phyloP scores from a whole-genome alignment of 202 grass and related monocot genomes.

The Setaria italica region DNA sequence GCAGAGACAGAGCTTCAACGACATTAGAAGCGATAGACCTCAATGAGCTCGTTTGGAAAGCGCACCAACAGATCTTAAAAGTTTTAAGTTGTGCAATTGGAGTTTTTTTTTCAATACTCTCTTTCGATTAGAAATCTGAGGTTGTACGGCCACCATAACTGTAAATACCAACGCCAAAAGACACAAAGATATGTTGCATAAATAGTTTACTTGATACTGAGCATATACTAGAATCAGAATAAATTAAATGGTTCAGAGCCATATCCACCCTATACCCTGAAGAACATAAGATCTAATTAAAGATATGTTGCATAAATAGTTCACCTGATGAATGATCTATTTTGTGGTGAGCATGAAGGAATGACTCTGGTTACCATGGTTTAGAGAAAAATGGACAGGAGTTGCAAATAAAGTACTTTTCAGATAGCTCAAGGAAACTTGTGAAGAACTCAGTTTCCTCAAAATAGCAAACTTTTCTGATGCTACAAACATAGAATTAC shows the following conservation, averaged over 20 bases:
- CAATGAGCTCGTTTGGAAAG: neutral
- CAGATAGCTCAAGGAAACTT: slow-evolving; percentile 5
- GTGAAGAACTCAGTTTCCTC: slow-evolving; percentile 13
- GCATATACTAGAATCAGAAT: slow-evolving; percentile 17
- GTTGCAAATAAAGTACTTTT: slow-evolving; percentile 33
- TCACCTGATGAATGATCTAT: slow-evolving; percentile 13
- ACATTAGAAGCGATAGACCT: slow-evolving; percentile 24
- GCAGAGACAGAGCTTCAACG: slow-evolving; percentile 36
- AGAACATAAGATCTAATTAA: neutral
- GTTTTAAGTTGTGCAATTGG: slow-evolving; percentile 1
- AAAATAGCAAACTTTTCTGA: slow-evolving; percentile 23
- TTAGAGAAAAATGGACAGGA: slow-evolving; percentile 1
- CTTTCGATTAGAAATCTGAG: neutral
- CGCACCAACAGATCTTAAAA: neutral
- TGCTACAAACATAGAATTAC: neutral
- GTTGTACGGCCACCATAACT: too few relatives aligned
- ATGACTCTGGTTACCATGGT: slow-evolving; percentile 13
- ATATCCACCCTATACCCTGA: neutral
- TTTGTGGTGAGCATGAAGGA: neutral
- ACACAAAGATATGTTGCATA: slow-evolving; percentile 6
- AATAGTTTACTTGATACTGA: neutral
- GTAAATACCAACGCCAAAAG: neutral
- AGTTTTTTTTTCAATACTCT: neutral
- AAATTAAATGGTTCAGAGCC: neutral
- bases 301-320: neutral